phyloP scores from a whole-genome alignment of 495 filamentous ascomycete genomes.

The Patellaria atrata region DNA sequence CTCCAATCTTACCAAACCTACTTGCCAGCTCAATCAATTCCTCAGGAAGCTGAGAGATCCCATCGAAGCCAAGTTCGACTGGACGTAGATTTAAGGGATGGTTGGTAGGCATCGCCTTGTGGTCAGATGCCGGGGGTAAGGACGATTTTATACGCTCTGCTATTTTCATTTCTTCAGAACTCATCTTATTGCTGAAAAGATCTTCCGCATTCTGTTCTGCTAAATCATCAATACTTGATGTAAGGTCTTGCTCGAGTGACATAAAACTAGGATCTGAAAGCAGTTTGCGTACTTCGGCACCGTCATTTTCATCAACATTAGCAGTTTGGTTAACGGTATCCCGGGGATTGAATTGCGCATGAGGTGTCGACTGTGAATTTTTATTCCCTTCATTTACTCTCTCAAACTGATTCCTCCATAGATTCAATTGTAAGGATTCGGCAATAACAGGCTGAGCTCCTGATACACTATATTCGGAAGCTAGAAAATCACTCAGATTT shows the following conservation, averaged over 20 bases:
- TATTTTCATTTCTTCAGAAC: slow-evolving; percentile 2
- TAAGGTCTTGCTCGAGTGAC: background rate
- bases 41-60: background rate
- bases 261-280: slow-evolving; percentile 7
- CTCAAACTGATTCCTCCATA: background rate
- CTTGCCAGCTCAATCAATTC: background rate
- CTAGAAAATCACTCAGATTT: background rate
- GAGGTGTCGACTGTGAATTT: background rate
- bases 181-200: slow-evolving; percentile 2
- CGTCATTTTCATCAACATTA: slow-evolving; percentile 3
- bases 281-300: slow-evolving; percentile 7
- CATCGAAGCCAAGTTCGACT: slow-evolving; percentile 1
- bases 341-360: no score
- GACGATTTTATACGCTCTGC: slow-evolving; percentile 3
- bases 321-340: background rate
- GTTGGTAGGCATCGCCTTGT: slow-evolving; percentile 1
- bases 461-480: slow-evolving; percentile 2
- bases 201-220: background rate
- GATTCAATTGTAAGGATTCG: background rate
- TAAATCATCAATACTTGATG: background rate
- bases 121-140: slow-evolving; percentile 4
- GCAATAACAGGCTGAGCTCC: background rate
- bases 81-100: slow-evolving; percentile 8
- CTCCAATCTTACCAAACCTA: background rate
- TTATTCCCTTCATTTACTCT: background rate